These are phyloP conservation scores for Anastatica hierochuntica DNA, from an alignment of 345 rosid genomes.

Conservation along the genomic window DNA sequence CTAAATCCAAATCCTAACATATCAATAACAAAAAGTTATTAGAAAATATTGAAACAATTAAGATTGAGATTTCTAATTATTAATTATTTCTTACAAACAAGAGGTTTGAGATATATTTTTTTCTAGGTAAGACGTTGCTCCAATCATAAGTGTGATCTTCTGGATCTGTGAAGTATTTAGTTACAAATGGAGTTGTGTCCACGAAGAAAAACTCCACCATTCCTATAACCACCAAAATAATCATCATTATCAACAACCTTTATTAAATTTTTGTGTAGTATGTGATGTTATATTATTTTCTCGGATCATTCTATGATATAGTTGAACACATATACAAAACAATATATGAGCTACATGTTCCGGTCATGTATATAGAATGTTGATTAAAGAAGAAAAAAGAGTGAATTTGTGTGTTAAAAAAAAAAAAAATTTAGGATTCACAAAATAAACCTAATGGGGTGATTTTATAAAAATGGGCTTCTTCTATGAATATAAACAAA, in stretches of 20 bases:
- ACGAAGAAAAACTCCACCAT: conserved; percentile 45
- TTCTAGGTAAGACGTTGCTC: conserved; percentile 31
- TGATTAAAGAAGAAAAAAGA: too few relatives aligned
- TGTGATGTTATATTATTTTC: background rate
- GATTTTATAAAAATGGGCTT: too few relatives aligned
- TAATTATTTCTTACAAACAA: conserved; percentile 25
- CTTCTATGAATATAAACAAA: too few relatives aligned
- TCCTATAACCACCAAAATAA: conserved; percentile 18
- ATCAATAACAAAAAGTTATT: background rate
- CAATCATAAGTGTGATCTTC: conserved; percentile 43
- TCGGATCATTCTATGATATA: too few relatives aligned
- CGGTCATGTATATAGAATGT: too few relatives aligned
- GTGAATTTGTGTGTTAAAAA: too few relatives aligned
- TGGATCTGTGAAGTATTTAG: conserved; percentile 31
- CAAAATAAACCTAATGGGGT: too few relatives aligned
- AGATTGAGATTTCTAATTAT: background rate
- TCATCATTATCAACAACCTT: background rate
- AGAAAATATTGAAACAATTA: background rate
- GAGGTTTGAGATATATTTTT: conserved; percentile 27
- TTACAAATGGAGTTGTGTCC: conserved; percentile 54
- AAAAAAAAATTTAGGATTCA: too few relatives aligned
- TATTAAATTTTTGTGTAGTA: background rate
- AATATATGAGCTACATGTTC: too few relatives aligned
- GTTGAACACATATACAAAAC: too few relatives aligned
- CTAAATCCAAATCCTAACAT: conserved; percentile 37